Conservation (phyloP, 2,329 filamentous ascomycete genomes). For the Epicoccum nigrum region DNA sequence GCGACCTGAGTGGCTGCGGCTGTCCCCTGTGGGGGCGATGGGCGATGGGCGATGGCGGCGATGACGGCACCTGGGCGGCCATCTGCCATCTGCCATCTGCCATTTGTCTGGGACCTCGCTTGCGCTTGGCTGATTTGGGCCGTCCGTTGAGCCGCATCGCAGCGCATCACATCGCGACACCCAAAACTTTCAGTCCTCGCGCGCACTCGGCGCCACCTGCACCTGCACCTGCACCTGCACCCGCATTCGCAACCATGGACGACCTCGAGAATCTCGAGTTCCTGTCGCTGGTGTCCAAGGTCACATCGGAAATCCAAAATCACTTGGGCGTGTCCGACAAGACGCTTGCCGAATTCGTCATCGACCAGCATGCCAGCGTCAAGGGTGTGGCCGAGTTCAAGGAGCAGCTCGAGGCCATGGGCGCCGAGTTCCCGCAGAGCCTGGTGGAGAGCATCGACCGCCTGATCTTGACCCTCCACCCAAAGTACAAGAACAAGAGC, state of each 20-base stretch:
- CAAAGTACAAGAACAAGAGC: conserved; percentile 73
- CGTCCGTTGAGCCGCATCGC: conserved; percentile 4
- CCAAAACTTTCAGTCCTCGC: conserved; percentile 9
- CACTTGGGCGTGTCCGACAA: conserved; percentile 92
- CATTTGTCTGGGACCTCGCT: too few species aligned
- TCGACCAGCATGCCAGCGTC: conserved; percentile 83
- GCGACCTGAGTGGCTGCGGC: conserved; percentile 26
- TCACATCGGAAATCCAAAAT: conserved; percentile 92
- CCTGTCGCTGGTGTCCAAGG: conserved; percentile 90
- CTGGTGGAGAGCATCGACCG: conserved; percentile 91
- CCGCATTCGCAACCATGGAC: conserved; percentile 74
- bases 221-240: too few species aligned
- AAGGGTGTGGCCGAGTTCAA: conserved; percentile 75
- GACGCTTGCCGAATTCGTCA: conserved; percentile 94
- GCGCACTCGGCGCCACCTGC: conserved; percentile 5
- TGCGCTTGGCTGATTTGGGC: conserved; percentile 18
- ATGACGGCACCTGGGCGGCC: background rate
- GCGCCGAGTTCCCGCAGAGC: conserved; percentile 82
- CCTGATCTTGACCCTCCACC: conserved; percentile 86
- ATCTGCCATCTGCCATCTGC: too few species aligned
- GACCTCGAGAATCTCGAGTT: conserved; percentile 91
- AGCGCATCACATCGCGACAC: too few species aligned
- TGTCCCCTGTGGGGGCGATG: conserved; percentile 9
- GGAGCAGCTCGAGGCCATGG: conserved; percentile 73
- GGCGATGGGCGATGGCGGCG: too few species aligned